Evolutionary conservation across 352 stramenopile genomes (phyloP).

Genomic region (Phytophthora parvispora): DNA sequence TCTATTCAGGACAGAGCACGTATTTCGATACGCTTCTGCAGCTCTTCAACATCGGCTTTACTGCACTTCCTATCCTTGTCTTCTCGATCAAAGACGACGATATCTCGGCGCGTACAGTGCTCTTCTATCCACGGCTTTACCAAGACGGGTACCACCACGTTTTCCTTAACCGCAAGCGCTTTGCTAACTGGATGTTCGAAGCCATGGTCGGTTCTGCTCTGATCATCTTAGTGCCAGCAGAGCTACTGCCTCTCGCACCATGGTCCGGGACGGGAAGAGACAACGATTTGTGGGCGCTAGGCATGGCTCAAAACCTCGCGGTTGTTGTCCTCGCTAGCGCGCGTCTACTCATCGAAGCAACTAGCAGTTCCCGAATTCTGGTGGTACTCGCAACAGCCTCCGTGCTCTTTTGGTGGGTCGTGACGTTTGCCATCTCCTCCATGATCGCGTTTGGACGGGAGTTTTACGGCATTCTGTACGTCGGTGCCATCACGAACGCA

Average conservation of each 20-base stretch:
- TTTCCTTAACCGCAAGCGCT: slow-evolving; percentile 61
- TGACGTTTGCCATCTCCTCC: slow-evolving; percentile 59
- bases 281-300: slow-evolving; percentile 76
- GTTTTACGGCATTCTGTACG: slow-evolving; percentile 67
- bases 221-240: slow-evolving; percentile 55
- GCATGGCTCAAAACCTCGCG: slow-evolving; percentile 70
- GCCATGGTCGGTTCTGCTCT: slow-evolving; percentile 56
- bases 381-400: slow-evolving; percentile 44
- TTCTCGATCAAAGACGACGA: slow-evolving; percentile 73
- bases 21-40: slow-evolving; percentile 86
- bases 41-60: slow-evolving; percentile 88
- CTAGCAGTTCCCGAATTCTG: slow-evolving; percentile 35
- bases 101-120: slow-evolving; percentile 51
- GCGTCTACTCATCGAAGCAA: slow-evolving; percentile 61
- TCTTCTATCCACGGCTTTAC: slow-evolving; percentile 65
- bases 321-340: slow-evolving; percentile 69
- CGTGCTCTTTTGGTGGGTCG: slow-evolving; percentile 59
- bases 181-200: slow-evolving; percentile 71
- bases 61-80: slow-evolving; percentile 70
- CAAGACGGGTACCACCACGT: slow-evolving; percentile 56
- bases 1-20: slow-evolving; percentile 83
- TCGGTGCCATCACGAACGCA: slow-evolving; percentile 52
- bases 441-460: slow-evolving; percentile 64
- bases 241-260: slow-evolving; percentile 50
- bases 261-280: slow-evolving; percentile 62